These are phyloP conservation scores for Scedosporium boydii DNA, from an alignment of 2,329 filamentous ascomycete species.

Conservation along the genomic window DNA sequence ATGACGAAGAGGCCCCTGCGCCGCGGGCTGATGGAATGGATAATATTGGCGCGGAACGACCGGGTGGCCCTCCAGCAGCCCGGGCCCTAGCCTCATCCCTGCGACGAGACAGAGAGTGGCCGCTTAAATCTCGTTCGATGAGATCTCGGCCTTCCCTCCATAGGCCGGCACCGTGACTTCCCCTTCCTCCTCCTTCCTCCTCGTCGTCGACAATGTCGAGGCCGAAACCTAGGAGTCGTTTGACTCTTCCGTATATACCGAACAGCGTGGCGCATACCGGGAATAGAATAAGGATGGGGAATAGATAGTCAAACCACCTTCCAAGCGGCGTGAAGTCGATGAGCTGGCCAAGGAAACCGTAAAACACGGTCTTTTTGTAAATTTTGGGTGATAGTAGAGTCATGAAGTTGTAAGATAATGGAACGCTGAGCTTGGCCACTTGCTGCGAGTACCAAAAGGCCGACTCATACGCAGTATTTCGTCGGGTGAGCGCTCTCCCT, in stretches of 20 bases:
- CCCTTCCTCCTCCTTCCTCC: constrained; percentile 41
- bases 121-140: constrained; percentile 76
- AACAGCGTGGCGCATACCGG: constrained; percentile 82
- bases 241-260: constrained; percentile 77
- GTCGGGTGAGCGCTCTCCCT: constrained; percentile 77
- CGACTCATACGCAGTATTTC: constrained; percentile 86
- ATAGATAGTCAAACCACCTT: constrained; percentile 76
- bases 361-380: constrained; percentile 74
- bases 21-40: constrained; percentile 34
- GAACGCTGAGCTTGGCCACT: constrained; percentile 85
- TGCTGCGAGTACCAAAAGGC: constrained; percentile 95
- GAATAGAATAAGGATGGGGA: constrained; percentile 78
- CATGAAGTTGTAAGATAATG: constrained; percentile 91
- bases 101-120: constrained; percentile 44
- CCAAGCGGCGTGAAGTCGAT: constrained; percentile 79
- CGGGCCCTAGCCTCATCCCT: constrained; percentile 31
- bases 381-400: constrained; percentile 71
- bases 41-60: constrained; percentile 34
- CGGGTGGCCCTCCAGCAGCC: constrained; percentile 15
- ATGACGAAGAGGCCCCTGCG: constrained; percentile 15
- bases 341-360: constrained; percentile 70
- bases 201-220: constrained; percentile 66
- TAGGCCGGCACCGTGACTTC: constrained; percentile 64
- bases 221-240: constrained; percentile 68
- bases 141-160: constrained; percentile 90